These are phyloP conservation scores for Neopestalotiopsis sp. DNA, from an alignment of 2,329 filamentous ascomycete species.

Conservation along the genomic window DNA sequence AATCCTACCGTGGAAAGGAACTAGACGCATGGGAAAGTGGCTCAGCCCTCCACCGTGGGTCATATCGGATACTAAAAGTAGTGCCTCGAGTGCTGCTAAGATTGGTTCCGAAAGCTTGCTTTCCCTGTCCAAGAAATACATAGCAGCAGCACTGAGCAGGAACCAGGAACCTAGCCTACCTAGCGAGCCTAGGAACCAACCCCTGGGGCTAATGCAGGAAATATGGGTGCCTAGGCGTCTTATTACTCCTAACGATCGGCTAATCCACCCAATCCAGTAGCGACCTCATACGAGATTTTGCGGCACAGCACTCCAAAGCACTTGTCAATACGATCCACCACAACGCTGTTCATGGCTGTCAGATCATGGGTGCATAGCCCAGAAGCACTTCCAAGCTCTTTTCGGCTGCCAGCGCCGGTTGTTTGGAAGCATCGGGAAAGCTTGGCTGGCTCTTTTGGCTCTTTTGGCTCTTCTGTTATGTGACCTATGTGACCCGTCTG, in stretches of 20 bases:
- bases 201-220: slow-evolving; percentile 1
- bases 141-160: too few relatives aligned
- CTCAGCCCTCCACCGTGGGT: background rate
- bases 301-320: background rate
- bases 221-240: background rate
- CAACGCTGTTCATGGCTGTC: background rate
- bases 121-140: background rate
- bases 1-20: background rate
- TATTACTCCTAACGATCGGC: background rate
- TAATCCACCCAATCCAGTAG: background rate
- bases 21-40: background rate
- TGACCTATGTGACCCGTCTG: background rate
- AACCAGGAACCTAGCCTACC: too few relatives aligned
- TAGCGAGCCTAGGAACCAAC: background rate
- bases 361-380: background rate
- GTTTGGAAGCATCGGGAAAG: background rate
- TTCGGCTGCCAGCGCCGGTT: background rate
- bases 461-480: background rate
- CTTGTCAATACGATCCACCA: background rate
- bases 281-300: background rate
- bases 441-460: background rate
- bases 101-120: background rate
- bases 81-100: background rate
- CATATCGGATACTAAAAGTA: background rate
- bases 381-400: background rate